A percentile compares a stretch with the other conserved stretches of the same genome.
phyloP scores from a whole-genome alignment of 2,329 filamentous ascomycete genomes.

The Arachnomyces sp. region DNA sequence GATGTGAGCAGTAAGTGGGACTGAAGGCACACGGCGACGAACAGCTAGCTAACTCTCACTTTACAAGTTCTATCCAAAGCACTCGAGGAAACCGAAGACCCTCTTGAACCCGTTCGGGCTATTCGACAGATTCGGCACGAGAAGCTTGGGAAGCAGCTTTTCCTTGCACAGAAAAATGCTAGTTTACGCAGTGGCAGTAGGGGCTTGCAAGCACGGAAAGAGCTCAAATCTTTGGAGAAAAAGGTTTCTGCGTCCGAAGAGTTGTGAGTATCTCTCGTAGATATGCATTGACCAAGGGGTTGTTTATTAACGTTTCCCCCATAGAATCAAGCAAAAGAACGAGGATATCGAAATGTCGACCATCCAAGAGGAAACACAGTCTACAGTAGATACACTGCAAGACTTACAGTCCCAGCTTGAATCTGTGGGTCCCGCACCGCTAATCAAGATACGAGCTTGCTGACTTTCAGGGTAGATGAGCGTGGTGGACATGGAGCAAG shows the following conservation, averaged over 20 bases:
- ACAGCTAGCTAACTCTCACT: background rate
- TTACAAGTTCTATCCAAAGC: slow-evolving; percentile 48
- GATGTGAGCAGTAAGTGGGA: slow-evolving; percentile 50
- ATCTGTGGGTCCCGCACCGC: slow-evolving; percentile 35
- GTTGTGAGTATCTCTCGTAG: slow-evolving; percentile 33
- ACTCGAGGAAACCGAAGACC: slow-evolving; percentile 48
- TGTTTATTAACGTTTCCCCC: background rate
- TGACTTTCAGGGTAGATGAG: slow-evolving; percentile 34
- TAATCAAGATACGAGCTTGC: background rate
- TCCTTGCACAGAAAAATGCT: slow-evolving; percentile 64
- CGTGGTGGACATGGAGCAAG: slow-evolving; percentile 55
- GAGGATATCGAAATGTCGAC: slow-evolving; percentile 49
- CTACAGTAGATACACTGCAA: slow-evolving; percentile 60
- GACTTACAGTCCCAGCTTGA: slow-evolving; percentile 62
- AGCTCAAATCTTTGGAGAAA: slow-evolving; percentile 60
- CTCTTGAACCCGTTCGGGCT: slow-evolving; percentile 51
- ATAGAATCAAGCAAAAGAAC: slow-evolving; percentile 42
- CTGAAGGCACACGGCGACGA: background rate
- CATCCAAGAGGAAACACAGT: slow-evolving; percentile 58
- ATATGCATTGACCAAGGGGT: background rate
- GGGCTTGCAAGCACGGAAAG: slow-evolving; percentile 68
- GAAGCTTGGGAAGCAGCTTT: slow-evolving; percentile 54
- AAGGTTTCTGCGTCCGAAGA: slow-evolving; percentile 50
- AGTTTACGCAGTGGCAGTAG: slow-evolving; percentile 64
- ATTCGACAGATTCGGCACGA: slow-evolving; percentile 56